A percentile compares a stretch with the other conserved stretches of the same genome.
Evolutionary conservation across 768 basidiomycete species (phyloP).

Genomic region (Tylopilus subfusipes): DNA sequence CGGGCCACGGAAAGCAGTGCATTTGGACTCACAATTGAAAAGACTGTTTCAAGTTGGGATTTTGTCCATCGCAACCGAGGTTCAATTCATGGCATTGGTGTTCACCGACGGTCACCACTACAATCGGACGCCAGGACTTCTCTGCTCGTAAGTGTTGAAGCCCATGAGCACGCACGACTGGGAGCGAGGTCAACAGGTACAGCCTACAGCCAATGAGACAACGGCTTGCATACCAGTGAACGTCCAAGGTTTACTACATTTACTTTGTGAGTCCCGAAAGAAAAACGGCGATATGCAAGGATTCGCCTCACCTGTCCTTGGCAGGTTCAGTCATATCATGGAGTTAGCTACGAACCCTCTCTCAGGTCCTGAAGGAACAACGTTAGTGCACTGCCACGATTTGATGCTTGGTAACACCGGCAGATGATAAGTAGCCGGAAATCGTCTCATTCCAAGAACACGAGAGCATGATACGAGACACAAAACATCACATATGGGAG

Average conservation of each 20-base stretch:
- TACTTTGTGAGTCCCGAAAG: too few relatives aligned
- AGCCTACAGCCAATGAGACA: neutral
- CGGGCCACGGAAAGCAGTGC: neutral
- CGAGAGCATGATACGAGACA: too few relatives aligned
- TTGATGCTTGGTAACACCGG: too few relatives aligned
- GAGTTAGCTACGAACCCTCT: too few relatives aligned
- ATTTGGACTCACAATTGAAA: conserved; percentile 48
- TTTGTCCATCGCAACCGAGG: conserved; percentile 68
- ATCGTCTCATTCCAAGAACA: too few relatives aligned
- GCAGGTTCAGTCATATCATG: too few relatives aligned
- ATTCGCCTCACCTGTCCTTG: too few relatives aligned
- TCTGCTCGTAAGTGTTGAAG: conserved; percentile 48
- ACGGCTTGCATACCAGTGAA: neutral
- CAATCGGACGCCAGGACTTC: conserved; percentile 64
- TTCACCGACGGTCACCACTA: conserved; percentile 53
- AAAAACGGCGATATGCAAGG: too few relatives aligned
- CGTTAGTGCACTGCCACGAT: too few relatives aligned
- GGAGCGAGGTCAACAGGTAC: neutral
- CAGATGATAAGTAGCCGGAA: too few relatives aligned
- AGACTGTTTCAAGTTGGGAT: conserved; percentile 55
- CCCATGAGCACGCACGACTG: conserved; percentile 41
- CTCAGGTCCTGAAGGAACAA: too few relatives aligned
- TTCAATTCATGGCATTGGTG: conserved; percentile 51
- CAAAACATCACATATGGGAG: too few relatives aligned
- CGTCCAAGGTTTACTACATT: neutral